Conservation (phyloP, 768 basidiomycete species). For the Amanita pallidorosea region DNA sequence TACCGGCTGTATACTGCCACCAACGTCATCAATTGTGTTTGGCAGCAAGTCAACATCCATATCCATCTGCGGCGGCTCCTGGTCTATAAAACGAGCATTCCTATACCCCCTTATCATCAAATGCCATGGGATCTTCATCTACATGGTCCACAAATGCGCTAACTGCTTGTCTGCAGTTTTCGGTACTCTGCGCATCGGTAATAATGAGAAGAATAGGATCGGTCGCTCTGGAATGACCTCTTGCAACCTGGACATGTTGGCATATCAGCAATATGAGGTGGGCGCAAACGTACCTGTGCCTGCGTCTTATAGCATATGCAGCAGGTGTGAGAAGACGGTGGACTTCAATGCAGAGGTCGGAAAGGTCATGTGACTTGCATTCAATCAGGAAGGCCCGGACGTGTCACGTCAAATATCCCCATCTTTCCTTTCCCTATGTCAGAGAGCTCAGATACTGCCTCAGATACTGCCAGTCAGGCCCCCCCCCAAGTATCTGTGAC, state of each 20-base stretch:
- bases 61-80: neutral
- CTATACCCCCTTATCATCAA: neutral
- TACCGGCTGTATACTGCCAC: neutral
- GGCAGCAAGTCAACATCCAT: neutral
- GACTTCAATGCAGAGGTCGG: too few relatives aligned
- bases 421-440: neutral
- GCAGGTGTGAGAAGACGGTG: too few relatives aligned
- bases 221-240: neutral
- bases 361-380: too few relatives aligned
- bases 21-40: neutral
- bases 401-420: too few relatives aligned
- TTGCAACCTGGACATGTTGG: neutral
- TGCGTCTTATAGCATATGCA: too few relatives aligned
- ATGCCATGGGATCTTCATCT: neutral
- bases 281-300: too few relatives aligned
- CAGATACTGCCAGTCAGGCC: neutral
- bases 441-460: neutral
- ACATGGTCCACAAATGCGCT: neutral
- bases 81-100: neutral
- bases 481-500: too few relatives aligned
- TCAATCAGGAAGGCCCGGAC: too few relatives aligned
- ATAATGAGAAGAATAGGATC: neutral
- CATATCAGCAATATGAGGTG: too few relatives aligned
- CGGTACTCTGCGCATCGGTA: neutral
- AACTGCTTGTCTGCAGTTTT: neutral